Evolutionary conservation across 805 yeast species (phyloP), one percentile per base, ranked within the genome.

Genomic region (Ogataea zsoltii): DNA sequence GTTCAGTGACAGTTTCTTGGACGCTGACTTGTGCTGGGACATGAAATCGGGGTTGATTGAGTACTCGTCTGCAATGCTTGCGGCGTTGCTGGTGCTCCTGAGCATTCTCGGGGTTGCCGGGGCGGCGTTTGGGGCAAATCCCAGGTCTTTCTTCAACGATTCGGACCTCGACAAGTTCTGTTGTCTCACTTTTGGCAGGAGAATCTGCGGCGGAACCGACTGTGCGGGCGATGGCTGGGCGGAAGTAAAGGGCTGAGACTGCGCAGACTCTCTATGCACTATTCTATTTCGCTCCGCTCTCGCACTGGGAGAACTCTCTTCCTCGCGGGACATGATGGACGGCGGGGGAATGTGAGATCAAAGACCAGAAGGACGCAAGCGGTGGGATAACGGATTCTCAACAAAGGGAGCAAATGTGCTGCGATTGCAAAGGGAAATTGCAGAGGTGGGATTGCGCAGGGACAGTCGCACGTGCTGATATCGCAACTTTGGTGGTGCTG

Each of bases 101-200:
- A 82, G 65, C 88, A 83, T 83, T 54, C 88, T 66, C 7, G 88
- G 86, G 1, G 88, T 82, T 2, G 88, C 88, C 2, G 85, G 86
- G 13, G 66, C 72, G 3, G 73, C 76, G 42, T 66, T 68, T 23
- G 64, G 51, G 21, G 50, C 26, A 35, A 29, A 38, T 33, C 30
- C 33, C 11, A 42, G 33, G 13, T 53, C 57, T 23, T 40, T 42
- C 32, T 54, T 53, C 14, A 48, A 14, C n/a, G 63, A 53, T 14
- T 45, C 48, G 12, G 62, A 53, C 40, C 60, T 48, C 12, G 62
- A 53, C 10, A 47, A 39, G 32, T 38, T 39, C 32, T 46, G 44
- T 16, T 50, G 57, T 38, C 65, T 47, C 14, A 58, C 60, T 38
- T 60, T 59, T 2, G 63, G 65, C 12, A 59, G 34, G 9, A 48